phyloP scores from a whole-genome alignment of 495 filamentous ascomycete genomes.

The Melanomma pulvis-pyrius region DNA sequence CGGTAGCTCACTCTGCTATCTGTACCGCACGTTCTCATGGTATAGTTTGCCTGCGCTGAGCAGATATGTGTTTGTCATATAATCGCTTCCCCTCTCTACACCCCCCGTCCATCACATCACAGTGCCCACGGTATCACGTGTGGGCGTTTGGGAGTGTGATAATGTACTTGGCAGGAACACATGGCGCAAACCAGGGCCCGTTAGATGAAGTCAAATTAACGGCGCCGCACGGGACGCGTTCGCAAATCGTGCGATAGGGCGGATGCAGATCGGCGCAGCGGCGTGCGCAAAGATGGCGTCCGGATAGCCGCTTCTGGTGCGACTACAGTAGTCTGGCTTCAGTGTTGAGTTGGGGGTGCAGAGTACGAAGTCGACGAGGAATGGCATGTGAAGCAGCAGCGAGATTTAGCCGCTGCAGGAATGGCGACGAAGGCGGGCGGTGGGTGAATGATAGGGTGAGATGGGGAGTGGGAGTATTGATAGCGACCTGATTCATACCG shows the following conservation, averaged over 20 bases:
- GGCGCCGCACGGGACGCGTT: slow-evolving; percentile 20
- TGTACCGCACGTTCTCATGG: neutral
- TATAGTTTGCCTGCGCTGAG: neutral
- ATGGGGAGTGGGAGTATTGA: too few relatives aligned
- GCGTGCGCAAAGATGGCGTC: neutral
- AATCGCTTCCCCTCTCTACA: neutral
- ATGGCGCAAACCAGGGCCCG: slow-evolving; percentile 9
- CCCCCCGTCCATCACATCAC: neutral
- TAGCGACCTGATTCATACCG: too few relatives aligned
- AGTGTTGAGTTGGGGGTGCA: neutral
- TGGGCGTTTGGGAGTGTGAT: neutral
- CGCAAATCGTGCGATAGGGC: slow-evolving; percentile 3
- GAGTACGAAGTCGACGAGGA: too few relatives aligned
- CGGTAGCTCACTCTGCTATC: too few relatives aligned
- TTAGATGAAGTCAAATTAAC: slow-evolving; percentile 22
- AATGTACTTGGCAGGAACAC: slow-evolving; percentile 26
- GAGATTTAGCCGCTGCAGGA: neutral
- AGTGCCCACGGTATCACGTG: slow-evolving; percentile 2
- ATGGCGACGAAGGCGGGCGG: neutral
- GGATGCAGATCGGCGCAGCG: slow-evolving; percentile 24
- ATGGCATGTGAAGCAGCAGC: slow-evolving; percentile 2
- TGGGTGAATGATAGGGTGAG: neutral
- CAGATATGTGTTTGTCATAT: neutral
- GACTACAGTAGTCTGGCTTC: neutral
- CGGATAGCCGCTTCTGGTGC: slow-evolving; percentile 1